Base-by-base conservation (phyloP, 306 rosid genomes). In the Medicago ruthenica region DNA sequence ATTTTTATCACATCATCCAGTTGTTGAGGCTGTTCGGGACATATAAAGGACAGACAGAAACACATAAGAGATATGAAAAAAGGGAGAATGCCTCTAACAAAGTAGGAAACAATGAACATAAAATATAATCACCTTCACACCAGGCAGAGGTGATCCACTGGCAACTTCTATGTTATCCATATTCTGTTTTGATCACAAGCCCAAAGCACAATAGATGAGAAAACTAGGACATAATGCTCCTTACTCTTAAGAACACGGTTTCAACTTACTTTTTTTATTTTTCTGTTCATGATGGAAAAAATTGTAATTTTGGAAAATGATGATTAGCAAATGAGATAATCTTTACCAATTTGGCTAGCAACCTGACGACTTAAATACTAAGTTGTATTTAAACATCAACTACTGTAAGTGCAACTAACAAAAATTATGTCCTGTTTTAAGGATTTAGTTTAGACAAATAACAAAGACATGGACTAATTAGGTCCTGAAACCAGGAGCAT, bases 61-160 rank as follows among this genome's bases (percentile, higher is more conserved):
- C 64, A 67, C 55, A 14, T 37, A 71, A 66, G 70, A 79, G 60
- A 74, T 76, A 36, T 78, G 67, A 40, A 53, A 71, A 70, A 79
- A 82, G 66, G 34, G 67, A 58, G n/a, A 58, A 67, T 20, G 77
- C 24, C 74, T 61, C 72, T 80, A 79, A 44, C 34, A 31, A 39
- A 44, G 71, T 9, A 76, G 45, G 60, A 75, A 81, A 84, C 22
- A 53, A 12, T 68, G 69, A 72, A 75, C 73, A 67, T 71, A 74
- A 69, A 40, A 55, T 68, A 67, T 68, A 90, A 83, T 90, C 93
- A 92, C 99, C 99, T 96, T 90, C 86, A 92, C 91, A 83, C 97
- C 99, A 83, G 99, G 99, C 81, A 95, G 98, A 59, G 99, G 98
- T 34, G 99, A 96, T 79, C 99, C 99, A 69, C 92, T 92, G 40